Base-by-base conservation (phyloP, 208 protist genomes). In the Leptomonas pyrrhocoris region DNA sequence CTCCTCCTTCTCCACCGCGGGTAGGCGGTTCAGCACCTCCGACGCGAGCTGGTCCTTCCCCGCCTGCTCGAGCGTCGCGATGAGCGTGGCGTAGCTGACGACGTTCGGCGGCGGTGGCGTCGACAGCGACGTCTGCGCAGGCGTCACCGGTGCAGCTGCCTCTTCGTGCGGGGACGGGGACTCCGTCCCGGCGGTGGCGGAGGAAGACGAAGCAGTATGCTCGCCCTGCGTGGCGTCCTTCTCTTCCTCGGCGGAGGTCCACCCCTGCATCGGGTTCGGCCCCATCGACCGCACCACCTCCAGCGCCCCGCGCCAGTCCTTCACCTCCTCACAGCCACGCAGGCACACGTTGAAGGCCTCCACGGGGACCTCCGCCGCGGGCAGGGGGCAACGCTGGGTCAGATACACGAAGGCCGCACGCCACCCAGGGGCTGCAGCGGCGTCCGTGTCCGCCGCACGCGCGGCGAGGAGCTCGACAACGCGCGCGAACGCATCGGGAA, bases 1-100 rank as follows among this genome's bases (percentile, higher is more conserved):
- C 72, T 92, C 86, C 61, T 94, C 84, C 73, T 83, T 82, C 75
- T 94, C 88, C 15, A 85, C 6, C 30, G 83, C 74, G 16, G 92
- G 92, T 23, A 96, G 65, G 2, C 77, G 70, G 16, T 86, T 80
- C 48, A 96, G 71, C 19, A 96, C 79, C 48, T 75, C 76, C 15
- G 77, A 68, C 19, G 88, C 86, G 16, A 92, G 42, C 1, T 65
- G 59, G 15, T 88, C 73, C 68, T 91, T 91, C 23, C 88, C 88
- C 23, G 80, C 65, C 74, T 94, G 86, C 79, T 96, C 89, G 49
- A 96, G 80, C 40, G 86, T 84, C n/a, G 89, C 86, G 42, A 96
- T 85, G 18, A 96, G 74, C 15, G 87, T 93, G 31, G 92, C 92
- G 72, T 94, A 96, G 58, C 77, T 92, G 18, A 96, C 87, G 5